Base-by-base conservation (phyloP, 2,329 filamentous ascomycete genomes). In the Neophaeococcomyces aloes region DNA sequence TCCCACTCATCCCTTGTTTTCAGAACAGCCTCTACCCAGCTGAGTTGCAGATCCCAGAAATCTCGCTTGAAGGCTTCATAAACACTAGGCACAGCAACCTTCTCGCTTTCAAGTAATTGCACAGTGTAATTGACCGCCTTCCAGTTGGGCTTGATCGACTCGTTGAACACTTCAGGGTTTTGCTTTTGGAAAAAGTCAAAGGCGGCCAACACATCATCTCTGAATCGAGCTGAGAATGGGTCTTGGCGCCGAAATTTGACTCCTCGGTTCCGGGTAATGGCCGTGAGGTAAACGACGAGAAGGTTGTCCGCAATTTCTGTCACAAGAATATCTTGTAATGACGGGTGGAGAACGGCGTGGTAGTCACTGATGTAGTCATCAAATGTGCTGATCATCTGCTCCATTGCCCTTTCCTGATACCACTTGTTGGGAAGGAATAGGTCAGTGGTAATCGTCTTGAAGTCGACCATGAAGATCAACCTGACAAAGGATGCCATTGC, bases 341-440 rank as follows among this genome's bases (percentile, higher is more conserved):
- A 87, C 53, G 86, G 82, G 65, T 95, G 86, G 23, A 95, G 75
- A 15, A 93, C 83, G 41, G 78, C 72, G 47, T 79, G 75, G 69
- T 95, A 95, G 65, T 98, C 89, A 57, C 74, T 68, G 55, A 96
- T 76, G 66, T 98, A 98, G 65, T 96, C 91, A 54, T 94, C 86
- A 59, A 98, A 89, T 0, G 91, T 98, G 19, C 83, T 86, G 36
- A 87, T 83, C 70, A 98, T 94, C 56, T 89, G 86, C 57, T 87
- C 87, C 78, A 98, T 89, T 44, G 84, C 81, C 31, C 82, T 86
- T 57, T 79, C 78, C 32, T 75, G 69, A 65, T 98, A 98, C 91
- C 91, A 98, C 50, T 78, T 77, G 8, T 47, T 50, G 7, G 79
- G 72, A 0, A 88, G 95, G 70, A 96, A 98, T 68, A 96, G 88